Evolutionary conservation across 2,329 filamentous ascomycete species (phyloP), one percentile per base, ranked within the genome.

Genomic region (Teratosphaeria epicoccoides): DNA sequence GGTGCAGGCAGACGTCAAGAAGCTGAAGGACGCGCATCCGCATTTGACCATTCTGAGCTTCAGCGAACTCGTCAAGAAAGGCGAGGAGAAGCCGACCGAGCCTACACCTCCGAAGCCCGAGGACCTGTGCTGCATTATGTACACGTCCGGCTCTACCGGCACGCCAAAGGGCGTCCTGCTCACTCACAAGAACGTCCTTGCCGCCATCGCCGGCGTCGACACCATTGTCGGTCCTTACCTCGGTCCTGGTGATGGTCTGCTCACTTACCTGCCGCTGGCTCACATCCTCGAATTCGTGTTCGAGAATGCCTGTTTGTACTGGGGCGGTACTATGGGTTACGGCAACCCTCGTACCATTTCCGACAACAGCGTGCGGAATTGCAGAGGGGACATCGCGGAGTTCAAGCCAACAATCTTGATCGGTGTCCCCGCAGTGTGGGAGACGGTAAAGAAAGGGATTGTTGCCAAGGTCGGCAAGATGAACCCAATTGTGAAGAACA

Each of bases 201-300:
- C 88, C 57, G 87, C 86, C 51, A 72, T 95, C 58, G 85, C 91
- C 46, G 93, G 93, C 67, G 81, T 95, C 45, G 81, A 84, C 64
- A 79, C 79, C 43, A 83, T 88, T 55, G 83, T 97, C 46, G 87
- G 86, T 22, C 82, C 84, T 53, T 85, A 85, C 63, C 80, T 97
- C 47, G 84, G 83, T 54, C 82, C 85, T 52, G 81, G 79, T 45
- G 93, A 98, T 61, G 79, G 80, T 45, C 76, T 97, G 43, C 79
- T 98, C 45, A 88, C 90, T 22, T 98, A 97, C 70, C 81, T 98
- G 12, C 93, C 93, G 1, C 83, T 95, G 49, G 90, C 93, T 2
- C 93, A 98, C 67, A 97, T 97, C 63, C 83, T 98, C 63, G 93
- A 98, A 70, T 93, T 95, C 70, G 86, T 91, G 53, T 88, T 98